Percentiles rank a stretch among this genome's conserved stretches.
These are phyloP conservation scores for Calophaca sinica DNA, from an alignment of 306 rosid species.

Conservation along the genomic window DNA sequence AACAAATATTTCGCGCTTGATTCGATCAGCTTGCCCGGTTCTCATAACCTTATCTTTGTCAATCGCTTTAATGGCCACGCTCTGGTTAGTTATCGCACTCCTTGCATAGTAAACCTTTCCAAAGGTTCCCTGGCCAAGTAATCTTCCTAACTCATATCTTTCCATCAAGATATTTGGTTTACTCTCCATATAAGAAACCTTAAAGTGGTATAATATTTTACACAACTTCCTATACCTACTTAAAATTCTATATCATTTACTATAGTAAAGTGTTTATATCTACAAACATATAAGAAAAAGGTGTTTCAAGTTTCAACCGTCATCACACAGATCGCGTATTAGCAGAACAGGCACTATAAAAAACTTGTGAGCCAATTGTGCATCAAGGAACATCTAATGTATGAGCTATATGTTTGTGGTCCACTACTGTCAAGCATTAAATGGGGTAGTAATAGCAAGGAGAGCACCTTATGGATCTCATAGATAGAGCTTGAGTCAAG, in stretches of 20 bases:
- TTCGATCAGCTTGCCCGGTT: slow-evolving; percentile 66
- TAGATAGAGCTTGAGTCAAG: slow-evolving; percentile 43
- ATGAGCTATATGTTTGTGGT: slow-evolving; percentile 27
- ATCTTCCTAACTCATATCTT: slow-evolving; percentile 79
- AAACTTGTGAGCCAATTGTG: slow-evolving; percentile 51
- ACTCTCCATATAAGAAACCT: slow-evolving; percentile 64
- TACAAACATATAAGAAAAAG: slow-evolving; percentile 36
- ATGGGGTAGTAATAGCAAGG: slow-evolving; percentile 39
- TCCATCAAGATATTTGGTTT: slow-evolving; percentile 60
- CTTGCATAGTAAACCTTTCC: slow-evolving; percentile 89
- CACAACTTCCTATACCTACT: slow-evolving; percentile 39
- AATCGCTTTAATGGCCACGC: slow-evolving; percentile 79
- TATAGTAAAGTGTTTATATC: slow-evolving; percentile 36
- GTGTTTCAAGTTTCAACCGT: slow-evolving; percentile 57
- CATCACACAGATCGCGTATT: slow-evolving; percentile 58
- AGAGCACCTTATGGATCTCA: slow-evolving; percentile 52
- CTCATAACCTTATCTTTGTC: slow-evolving; percentile 76
- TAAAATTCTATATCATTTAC: slow-evolving; percentile 39
- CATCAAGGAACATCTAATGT: slow-evolving; percentile 48
- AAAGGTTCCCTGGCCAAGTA: slow-evolving; percentile 84
- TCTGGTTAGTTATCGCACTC: slow-evolving; percentile 64
- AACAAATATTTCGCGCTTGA: slow-evolving; percentile 75
- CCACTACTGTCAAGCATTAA: slow-evolving; percentile 47
- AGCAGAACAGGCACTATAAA: slow-evolving; percentile 53
- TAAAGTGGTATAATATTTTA: slow-evolving; percentile 6